Evolutionary conservation across 257 asterid genomes (phyloP), one percentile per base, ranked within the genome.

Genomic region (Coffea eugenioides): DNA sequence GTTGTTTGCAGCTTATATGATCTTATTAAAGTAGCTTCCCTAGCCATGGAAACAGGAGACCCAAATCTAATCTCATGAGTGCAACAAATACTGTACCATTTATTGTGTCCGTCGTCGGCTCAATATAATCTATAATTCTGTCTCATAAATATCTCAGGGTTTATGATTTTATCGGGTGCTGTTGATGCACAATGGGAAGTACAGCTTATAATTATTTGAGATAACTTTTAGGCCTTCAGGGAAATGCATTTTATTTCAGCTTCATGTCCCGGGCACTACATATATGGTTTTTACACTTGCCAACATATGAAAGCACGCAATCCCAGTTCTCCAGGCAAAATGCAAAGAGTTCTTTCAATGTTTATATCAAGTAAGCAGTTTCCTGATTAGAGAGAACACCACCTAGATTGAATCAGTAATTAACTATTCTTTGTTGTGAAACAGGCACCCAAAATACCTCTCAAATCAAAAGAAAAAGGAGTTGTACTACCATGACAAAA

Each of bases 11-110:
- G 27, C 52, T 36, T 21, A 39, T 75, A 18, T 57, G n/a, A 13
- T 74, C 31, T 36, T 41, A 75, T 57, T 75, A 12, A 59, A 74
- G 27, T 56, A 59, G 18, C 49, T 57, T 75, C 39, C 79, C 57
- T 59, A 25, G 79, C 69, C 51, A 20, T 13, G 39, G 69, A 46
- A 4, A 36, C 59, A 41, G n/a, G 57, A 10, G 13, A 36, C 23
- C 5, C 16, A 59, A 20, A 13, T 36, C 45, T 39, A 61, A 74
- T 54, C 65, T 74, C 39, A 16, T 74, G 34, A 59, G 12, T 59
- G 45, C 54, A 76, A 43, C 36, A 76, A 43, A 1, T 23, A 75
- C 16, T 64, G 73, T 64, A 18, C 31, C 31, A 31, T 21, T 62
- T 39, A 25, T 46, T 45, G n/a, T 62, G 65, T 73, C 52, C 46